Evolutionary conservation across 2,329 filamentous ascomycete species (phyloP).

Genomic region (Paecilomyces fulvus): DNA sequence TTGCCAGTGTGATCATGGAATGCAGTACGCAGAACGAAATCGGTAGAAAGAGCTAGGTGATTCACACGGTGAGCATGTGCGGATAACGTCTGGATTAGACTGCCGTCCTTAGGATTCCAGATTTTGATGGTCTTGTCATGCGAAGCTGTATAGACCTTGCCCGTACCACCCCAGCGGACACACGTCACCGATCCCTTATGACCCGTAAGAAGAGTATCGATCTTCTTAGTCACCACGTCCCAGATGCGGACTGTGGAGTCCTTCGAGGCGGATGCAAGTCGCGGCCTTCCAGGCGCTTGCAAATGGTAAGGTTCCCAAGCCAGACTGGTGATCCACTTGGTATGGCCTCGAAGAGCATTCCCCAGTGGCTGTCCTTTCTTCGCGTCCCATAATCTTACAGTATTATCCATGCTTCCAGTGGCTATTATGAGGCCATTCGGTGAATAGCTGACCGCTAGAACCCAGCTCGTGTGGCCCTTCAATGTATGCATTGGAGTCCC

Average conservation of each 20-base stretch:
- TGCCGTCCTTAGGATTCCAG: conserved; percentile 75
- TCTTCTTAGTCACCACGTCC: conserved; percentile 68
- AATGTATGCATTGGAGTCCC: conserved; percentile 81
- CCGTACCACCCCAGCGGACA: conserved; percentile 89
- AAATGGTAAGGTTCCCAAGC: conserved; percentile 92
- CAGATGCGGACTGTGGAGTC: conserved; percentile 83
- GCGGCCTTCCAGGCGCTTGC: conserved; percentile 62
- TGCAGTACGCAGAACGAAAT: conserved; percentile 76
- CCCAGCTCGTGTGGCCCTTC: conserved; percentile 83
- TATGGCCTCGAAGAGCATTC: conserved; percentile 69
- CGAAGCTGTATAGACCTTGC: conserved; percentile 71
- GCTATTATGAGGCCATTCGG: conserved; percentile 74
- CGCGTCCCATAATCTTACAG: conserved; percentile 82
- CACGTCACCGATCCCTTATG: conserved; percentile 86
- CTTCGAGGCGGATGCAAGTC: conserved; percentile 80
- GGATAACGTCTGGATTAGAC: conserved; percentile 67
- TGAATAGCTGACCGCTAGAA: conserved; percentile 78
- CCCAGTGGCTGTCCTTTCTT: conserved; percentile 68
- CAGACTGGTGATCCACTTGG: conserved; percentile 79
- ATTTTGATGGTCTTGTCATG: conserved; percentile 90
- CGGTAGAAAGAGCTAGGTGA: conserved; percentile 85
- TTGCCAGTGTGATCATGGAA: conserved; percentile 77
- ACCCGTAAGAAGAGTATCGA: conserved; percentile 74
- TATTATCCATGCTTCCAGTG: conserved; percentile 89
- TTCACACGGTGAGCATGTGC: conserved; percentile 94